phyloP scores from a whole-genome alignment of 2,329 filamentous ascomycete genomes.

The Trichoderma arundinaceum region DNA sequence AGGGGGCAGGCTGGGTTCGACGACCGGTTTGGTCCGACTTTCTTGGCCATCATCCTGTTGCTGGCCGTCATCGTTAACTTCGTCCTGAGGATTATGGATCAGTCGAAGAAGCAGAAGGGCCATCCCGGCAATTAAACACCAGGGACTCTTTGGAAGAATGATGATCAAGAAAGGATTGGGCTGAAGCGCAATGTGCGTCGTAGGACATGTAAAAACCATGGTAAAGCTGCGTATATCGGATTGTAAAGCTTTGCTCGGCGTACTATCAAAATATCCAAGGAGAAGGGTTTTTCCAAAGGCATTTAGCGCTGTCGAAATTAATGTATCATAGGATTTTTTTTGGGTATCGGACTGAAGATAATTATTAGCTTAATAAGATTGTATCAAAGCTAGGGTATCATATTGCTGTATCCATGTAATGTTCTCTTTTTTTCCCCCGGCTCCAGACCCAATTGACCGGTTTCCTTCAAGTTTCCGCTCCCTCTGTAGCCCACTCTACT shows the following conservation, averaged over 20 bases:
- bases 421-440: not conserved
- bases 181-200: not conserved
- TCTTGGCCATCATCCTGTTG: constrained; percentile 84
- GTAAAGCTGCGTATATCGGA: not conserved
- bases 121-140: constrained; percentile 30
- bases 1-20: constrained; percentile 95
- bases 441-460: not conserved
- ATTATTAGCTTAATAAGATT: constrained; percentile 21
- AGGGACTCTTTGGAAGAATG: not conserved
- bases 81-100: constrained; percentile 70
- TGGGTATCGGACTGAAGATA: constrained; percentile 9
- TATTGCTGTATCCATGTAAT: constrained; percentile 10
- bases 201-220: not conserved
- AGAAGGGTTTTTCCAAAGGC: not conserved
- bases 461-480: no score
- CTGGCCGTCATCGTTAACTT: constrained; percentile 96
- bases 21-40: constrained; percentile 90
- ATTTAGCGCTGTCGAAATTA: constrained; percentile 21
- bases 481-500: not conserved
- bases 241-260: not conserved
- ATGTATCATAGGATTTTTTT: constrained; percentile 27
- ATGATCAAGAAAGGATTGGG: not conserved
- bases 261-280: not conserved
- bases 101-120: constrained; percentile 48
- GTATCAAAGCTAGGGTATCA: constrained; percentile 30